Percentiles rank a stretch among this genome's conserved stretches.
Evolutionary conservation across 768 basidiomycete genomes (phyloP).

Genomic region (Boletus vinaceobasis): DNA sequence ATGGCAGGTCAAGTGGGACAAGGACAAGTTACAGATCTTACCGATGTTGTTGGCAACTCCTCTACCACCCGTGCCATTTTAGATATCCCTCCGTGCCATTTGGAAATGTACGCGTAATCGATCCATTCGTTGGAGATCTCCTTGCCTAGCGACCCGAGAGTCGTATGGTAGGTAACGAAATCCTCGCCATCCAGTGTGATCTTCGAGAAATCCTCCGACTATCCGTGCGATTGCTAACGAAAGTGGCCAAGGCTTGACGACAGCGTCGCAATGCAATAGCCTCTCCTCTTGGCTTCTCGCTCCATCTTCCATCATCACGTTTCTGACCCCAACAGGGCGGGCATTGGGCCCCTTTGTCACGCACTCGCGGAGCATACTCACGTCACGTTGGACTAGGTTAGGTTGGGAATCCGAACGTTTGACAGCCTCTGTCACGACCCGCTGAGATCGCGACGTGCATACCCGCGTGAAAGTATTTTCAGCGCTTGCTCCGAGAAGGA

Average conservation of each 20-base stretch:
- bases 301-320: slow-evolving; percentile 1
- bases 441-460: neutral
- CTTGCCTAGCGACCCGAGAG: too few relatives aligned
- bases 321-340: neutral
- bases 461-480: neutral
- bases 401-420: neutral
- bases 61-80: slow-evolving; percentile 9
- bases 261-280: too few relatives aligned
- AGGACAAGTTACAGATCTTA: slow-evolving; percentile 49
- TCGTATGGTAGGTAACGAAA: neutral
- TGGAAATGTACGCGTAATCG: neutral
- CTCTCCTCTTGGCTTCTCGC: neutral
- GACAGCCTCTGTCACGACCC: neutral
- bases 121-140: neutral
- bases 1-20: slow-evolving; percentile 49
- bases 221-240: too few relatives aligned
- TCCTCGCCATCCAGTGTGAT: neutral
- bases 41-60: slow-evolving; percentile 38
- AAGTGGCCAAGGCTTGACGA: too few relatives aligned
- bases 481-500: neutral
- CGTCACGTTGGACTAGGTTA: neutral
- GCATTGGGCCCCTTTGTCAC: neutral
- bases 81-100: neutral
- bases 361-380: slow-evolving; percentile 9
- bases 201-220: slow-evolving; percentile 1